Percentiles rank a stretch among this genome's conserved stretches.
phyloP scores from a whole-genome alignment of 1,284 basidiomycete genomes.

The Microbotryum silenes-acaulis region DNA sequence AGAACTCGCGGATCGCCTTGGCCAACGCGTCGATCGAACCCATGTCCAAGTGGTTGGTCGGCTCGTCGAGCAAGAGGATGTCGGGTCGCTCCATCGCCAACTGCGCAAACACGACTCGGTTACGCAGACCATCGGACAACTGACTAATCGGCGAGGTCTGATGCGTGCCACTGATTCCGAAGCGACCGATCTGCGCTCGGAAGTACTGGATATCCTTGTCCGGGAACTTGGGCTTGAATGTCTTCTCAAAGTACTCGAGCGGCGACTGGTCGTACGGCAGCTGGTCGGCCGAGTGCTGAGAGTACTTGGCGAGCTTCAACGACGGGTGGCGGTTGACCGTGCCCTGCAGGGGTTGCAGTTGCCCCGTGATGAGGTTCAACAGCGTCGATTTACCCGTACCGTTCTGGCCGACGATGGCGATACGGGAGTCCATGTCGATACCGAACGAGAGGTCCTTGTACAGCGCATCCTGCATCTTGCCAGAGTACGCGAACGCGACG shows the following conservation, averaged over 20 bases:
- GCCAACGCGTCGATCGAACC: conserved; percentile 92
- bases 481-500: conserved; percentile 91
- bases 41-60: conserved; percentile 91
- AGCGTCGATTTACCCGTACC: conserved; percentile 97
- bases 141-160: conserved; percentile 89
- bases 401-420: conserved; percentile 97
- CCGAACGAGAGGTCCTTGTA: conserved; percentile 86
- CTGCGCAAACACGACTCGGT: conserved; percentile 90
- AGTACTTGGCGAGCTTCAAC: conserved; percentile 73
- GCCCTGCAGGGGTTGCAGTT: conserved; percentile 71
- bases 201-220: conserved; percentile 91
- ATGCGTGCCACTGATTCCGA: conserved; percentile 88
- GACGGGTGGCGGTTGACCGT: conserved; percentile 78
- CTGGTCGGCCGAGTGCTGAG: conserved; percentile 97
- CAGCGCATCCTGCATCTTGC: conserved; percentile 75
- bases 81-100: conserved; percentile 49
- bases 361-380: conserved; percentile 85
- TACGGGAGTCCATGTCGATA: conserved; percentile 93
- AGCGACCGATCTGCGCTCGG: conserved; percentile 88
- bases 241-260: conserved; percentile 84
- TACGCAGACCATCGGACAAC: conserved; percentile 90
- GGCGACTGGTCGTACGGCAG: conserved; percentile 88
- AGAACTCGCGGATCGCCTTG: conserved; percentile 88
- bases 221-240: conserved; percentile 78
- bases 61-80: conserved; percentile 51